Evolutionary conservation across 2,329 filamentous ascomycete species (phyloP).

Genomic region (Thelonectria blattea): DNA sequence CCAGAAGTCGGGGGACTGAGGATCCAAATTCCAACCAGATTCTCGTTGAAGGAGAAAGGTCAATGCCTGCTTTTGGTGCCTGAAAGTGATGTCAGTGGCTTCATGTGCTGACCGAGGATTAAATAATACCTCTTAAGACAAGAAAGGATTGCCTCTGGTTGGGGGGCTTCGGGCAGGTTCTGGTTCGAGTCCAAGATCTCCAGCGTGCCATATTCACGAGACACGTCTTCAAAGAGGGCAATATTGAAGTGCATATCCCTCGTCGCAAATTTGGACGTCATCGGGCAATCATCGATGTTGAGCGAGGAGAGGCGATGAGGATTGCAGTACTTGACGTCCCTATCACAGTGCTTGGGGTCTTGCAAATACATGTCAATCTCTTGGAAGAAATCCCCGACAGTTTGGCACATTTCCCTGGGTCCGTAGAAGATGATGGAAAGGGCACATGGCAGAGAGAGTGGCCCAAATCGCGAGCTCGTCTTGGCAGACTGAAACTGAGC

Average conservation of each 20-base stretch:
- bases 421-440: neutral
- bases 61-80: slow-evolving; percentile 9
- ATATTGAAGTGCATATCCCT: too few relatives aligned
- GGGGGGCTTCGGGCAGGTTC: neutral
- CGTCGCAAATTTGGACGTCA: neutral
- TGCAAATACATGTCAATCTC: neutral
- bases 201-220: neutral
- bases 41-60: slow-evolving; percentile 10
- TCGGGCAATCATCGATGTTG: neutral
- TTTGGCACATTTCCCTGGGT: neutral
- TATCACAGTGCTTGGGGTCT: neutral
- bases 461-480: too few relatives aligned
- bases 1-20: neutral
- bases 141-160: neutral
- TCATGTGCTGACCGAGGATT: too few relatives aligned
- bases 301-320: neutral
- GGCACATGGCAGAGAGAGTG: neutral
- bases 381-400: neutral
- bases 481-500: neutral
- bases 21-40: neutral
- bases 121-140: neutral
- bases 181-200: neutral
- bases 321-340: neutral
- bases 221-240: too few relatives aligned
- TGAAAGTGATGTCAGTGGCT: neutral